These are phyloP conservation scores for Trifolium dubium DNA, from an alignment of 306 rosid genomes.

Conservation along the genomic window DNA sequence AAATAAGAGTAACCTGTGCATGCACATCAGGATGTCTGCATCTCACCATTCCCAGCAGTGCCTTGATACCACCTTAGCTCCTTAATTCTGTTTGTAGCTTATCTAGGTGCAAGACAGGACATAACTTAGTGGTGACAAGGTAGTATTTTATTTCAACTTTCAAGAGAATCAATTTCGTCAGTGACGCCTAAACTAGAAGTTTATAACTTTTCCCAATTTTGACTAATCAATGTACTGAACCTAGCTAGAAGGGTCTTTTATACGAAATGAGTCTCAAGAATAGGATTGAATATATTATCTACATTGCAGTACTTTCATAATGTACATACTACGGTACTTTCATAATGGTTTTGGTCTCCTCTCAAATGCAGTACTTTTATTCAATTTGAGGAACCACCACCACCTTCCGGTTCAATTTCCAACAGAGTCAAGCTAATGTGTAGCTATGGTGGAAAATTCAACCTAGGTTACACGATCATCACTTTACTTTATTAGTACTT, in stretches of 20 bases:
- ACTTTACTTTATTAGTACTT: too few relatives aligned
- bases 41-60: constrained; percentile 95
- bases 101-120: constrained; percentile 53
- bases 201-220: constrained; percentile 23
- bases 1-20: constrained; percentile 85
- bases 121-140: constrained; percentile 37
- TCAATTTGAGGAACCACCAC: too few relatives aligned
- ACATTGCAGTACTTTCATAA: constrained; percentile 21
- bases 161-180: constrained; percentile 26
- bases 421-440: too few relatives aligned
- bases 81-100: constrained; percentile 82
- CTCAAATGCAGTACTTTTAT: too few relatives aligned
- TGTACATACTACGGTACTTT: too few relatives aligned
- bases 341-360: too few relatives aligned
- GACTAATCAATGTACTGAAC: constrained; percentile 31
- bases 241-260: constrained; percentile 25
- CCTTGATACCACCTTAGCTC: constrained; percentile 86
- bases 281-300: constrained; percentile 22
- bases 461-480: too few relatives aligned
- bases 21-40: constrained; percentile 96
- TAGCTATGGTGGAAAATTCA: too few relatives aligned
- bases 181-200: constrained; percentile 21
- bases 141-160: background rate
- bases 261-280: constrained; percentile 2
- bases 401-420: too few relatives aligned